Base-by-base conservation (phyloP, 208 protist genomes). In the Naegleria fowleri region DNA sequence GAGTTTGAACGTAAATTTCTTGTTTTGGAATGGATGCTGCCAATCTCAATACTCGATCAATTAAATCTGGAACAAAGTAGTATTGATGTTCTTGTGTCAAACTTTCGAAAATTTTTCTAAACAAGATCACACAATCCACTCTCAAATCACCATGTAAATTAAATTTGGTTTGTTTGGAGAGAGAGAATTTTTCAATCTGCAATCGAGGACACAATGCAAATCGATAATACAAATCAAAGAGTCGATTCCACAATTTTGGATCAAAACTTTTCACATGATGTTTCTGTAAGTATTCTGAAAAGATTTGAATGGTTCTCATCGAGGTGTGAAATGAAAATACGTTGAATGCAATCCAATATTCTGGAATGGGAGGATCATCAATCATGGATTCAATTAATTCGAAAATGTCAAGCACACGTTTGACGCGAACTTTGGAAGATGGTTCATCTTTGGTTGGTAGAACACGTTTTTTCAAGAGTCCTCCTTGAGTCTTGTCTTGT, bases 331-430 rank as follows among this genome's bases (percentile, higher is more conserved):
- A 89, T 11, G 13, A 2, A 40, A 89, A 67, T 0, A 89, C 86
- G 36, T 89, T 89, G 48, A 67, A 89, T 16, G 41, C 25, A 40
- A 89, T 89, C 86, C 86, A 89, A 89, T 89, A 89, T 40, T 67
- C 48, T 52, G 86, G 86, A 67, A 89, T 89, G 2, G 86, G 86
- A 25, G 19, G 7, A 29, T 89, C 6, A 25, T 67, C n/a, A 40
- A 89, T 89, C 41, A 89, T 67, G 7, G 67, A 79, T 79, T 79
- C 67, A 79, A 79, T 79, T 33, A 79, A 79, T 79, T 79, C 67
- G 29, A 79, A 79, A 36, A 79, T 79, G 25, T 79, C 67, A 79
- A 9, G 9, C 9, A 79, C 29, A 36, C 67, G 19, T 33, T 79
- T 79, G n/a, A 25, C 1, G 29, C n/a, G 13, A 11, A 36, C 29